Evolutionary conservation across 768 basidiomycete species (phyloP), one percentile per base, ranked within the genome.

Genomic region (Hericium erinaceus): DNA sequence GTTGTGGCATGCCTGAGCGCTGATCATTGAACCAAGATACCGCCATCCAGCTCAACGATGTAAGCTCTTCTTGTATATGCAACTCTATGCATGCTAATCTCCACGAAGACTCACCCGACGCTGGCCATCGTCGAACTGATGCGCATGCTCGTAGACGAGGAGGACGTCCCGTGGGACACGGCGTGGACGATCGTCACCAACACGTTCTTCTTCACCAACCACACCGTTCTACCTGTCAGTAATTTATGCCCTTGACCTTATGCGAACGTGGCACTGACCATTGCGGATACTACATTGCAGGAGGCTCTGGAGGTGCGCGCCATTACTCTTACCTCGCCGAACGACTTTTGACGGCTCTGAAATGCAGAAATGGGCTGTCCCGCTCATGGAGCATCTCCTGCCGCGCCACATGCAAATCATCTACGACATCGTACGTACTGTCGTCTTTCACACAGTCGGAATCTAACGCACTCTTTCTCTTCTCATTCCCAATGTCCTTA

Each of bases 141-240:
- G 92, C 84, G 95, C 26, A 82, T 98, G 62, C 78, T 91, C 26
- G 73, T 90, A 63, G 95, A 98, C 65, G 95, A 98, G 39, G 95
- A 98, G 69, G 91, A 94, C 39, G 66, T 94, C 18, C 64, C 74
- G 2, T 99, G 93, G 89, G 81, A 83, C 61, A 64, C 71, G 15
- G 95, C 97, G 4, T 99, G 97, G 97, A 70, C 77, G 22, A 92
- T 98, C 64, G 84, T 87, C 48, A 91, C 84, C 54, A 87, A 87
- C 67, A 92, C 90, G 2, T 95, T 97, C 76, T 93, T 90, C 72
- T 98, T 93, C 75, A 98, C 94, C 10, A 97, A 95, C 69, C 94
- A 93, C 71, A 93, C 91, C 8, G 94, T 98, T 33, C 76, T 97
- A 33, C 90, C 92, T 22, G 92, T 87, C 41, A 64, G 82, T 78